A percentile compares a stretch with the other conserved stretches of the same genome.
phyloP scores from a whole-genome alignment of 2,329 filamentous ascomycete species.

The Setomelanomma holmii region DNA sequence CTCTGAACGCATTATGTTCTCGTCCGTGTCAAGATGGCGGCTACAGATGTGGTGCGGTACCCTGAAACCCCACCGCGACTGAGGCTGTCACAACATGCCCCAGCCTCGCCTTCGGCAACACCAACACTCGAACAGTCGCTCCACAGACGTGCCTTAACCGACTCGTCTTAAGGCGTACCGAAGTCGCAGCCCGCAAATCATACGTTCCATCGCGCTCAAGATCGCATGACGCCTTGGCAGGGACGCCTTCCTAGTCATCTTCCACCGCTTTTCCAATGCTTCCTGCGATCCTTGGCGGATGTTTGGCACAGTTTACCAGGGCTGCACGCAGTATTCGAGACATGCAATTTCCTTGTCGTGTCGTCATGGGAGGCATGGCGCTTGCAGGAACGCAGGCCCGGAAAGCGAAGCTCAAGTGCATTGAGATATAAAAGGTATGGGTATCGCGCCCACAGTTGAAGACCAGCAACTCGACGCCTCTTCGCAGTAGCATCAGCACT shows the following conservation, averaged over 20 bases:
- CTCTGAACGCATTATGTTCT: constrained; percentile 38
- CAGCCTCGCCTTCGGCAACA: constrained; percentile 27
- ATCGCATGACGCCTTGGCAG: constrained; percentile 40
- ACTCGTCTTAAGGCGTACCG: constrained; percentile 30
- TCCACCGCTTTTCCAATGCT: constrained; percentile 8
- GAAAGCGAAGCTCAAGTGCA: constrained; percentile 6
- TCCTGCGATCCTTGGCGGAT: constrained; percentile 13
- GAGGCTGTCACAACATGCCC: constrained; percentile 30
- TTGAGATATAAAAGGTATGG: constrained; percentile 36
- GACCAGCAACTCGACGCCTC: constrained; percentile 34
- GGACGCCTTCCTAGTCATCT: constrained; percentile 31
- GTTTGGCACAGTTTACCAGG: constrained; percentile 15
- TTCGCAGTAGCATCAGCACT: constrained; percentile 28
- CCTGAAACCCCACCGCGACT: constrained; percentile 46
- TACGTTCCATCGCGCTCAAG: constrained; percentile 39
- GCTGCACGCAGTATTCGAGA: constrained; percentile 35
- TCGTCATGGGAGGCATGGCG: constrained; percentile 25
- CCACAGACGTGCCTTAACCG: constrained; percentile 25
- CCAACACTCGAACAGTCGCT: constrained; percentile 18
- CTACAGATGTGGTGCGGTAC: constrained; percentile 34
- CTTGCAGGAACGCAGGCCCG: constrained; percentile 8
- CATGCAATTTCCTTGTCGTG: constrained; percentile 26
- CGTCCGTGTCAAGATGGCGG: constrained; percentile 29
- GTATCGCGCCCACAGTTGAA: constrained; percentile 14
- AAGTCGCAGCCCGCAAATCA: constrained; percentile 45